A percentile compares a stretch with the other conserved stretches of the same genome.
These are phyloP conservation scores for Fraxinus excelsior DNA, from an alignment of 257 asterid species.

Conservation along the genomic window DNA sequence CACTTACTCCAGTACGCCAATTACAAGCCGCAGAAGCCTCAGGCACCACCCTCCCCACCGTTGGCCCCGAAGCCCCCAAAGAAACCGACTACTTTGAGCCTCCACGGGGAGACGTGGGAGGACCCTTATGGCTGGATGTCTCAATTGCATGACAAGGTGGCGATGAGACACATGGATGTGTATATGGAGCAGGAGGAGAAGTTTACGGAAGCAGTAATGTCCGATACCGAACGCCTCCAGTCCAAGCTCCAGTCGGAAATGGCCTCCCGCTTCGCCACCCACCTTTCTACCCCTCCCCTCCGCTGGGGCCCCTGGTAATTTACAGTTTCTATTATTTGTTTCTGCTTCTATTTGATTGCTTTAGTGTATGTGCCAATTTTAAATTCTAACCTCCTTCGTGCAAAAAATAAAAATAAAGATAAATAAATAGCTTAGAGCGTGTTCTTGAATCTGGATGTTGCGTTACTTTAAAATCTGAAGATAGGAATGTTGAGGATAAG, in stretches of 20 bases:
- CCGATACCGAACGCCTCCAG: constrained; percentile 71
- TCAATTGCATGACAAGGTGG: constrained; percentile 73
- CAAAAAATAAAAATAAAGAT: not conserved
- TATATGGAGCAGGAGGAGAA: constrained; percentile 99
- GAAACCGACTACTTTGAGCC: constrained; percentile 59
- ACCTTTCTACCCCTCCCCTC: constrained; percentile 86
- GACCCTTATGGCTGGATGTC: constrained; percentile 95
- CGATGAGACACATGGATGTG: constrained; percentile 98
- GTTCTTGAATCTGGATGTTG: too few species aligned
- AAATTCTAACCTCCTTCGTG: not conserved
- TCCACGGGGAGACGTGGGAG: constrained; percentile 88
- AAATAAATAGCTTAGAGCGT: too few species aligned
- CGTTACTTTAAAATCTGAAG: too few species aligned
- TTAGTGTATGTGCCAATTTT: constrained; percentile 2
- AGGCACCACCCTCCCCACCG: constrained; percentile 71
- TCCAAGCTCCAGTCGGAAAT: constrained; percentile 87
- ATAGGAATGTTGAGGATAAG: too few species aligned
- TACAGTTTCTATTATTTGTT: constrained; percentile 4
- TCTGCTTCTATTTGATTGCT: not conserved
- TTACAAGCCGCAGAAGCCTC: constrained; percentile 77
- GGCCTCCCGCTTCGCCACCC: constrained; percentile 71
- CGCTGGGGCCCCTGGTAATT: constrained; percentile 93
- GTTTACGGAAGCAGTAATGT: constrained; percentile 89
- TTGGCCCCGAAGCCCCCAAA: constrained; percentile 84
- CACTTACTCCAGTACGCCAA: constrained; percentile 41